Evolutionary conservation across 345 rosid genomes (phyloP), one percentile per base, ranked within the genome.

Genomic region (Corymbia maculata): DNA sequence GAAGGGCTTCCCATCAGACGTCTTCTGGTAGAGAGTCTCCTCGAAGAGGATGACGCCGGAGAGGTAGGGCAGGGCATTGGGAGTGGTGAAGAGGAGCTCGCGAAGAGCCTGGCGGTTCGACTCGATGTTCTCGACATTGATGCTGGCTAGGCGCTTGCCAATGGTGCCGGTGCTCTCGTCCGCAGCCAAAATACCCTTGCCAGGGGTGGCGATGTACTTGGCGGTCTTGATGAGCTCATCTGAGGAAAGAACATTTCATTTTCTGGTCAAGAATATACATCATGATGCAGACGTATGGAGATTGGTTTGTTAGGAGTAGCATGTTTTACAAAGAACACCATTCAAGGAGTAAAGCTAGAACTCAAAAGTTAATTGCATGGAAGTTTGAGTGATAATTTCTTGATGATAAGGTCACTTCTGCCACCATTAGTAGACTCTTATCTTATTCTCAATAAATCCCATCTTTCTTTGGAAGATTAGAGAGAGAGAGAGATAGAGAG

Each of bases 101-200:
- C 99, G 97, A 9, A 96, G 97, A 64, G 98, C 94, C 92, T 97
- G 99, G 86, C 99, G 98, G 92, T 97, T 97, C 85, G 99, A 93
- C 91, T 96, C 99, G 6, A 95, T 92, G 90, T 97, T 97, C 92
- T 97, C 99, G 6, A 97, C 97, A 70, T 94, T 96, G 89, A 97
- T 96, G 94, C 99, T 90, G 26, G 99, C 87, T 21, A 97, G 93
- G 85, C 99, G 97, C 95, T 96, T 97, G 64, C 99, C 99, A 2
- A 97, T 96, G 91, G 99, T 97, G 88, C 99, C 99, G 1, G 98
- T 97, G 93, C 99, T 97, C 95, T 96, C 99, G 44, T 97, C 99
- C 9, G 99, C 99, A 0, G 99, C 99, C 91, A 97, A 88, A 82
- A 97, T 97, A 13, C 99, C 99, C 89, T 96, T 97, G 85, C 99